Conservation (phyloP, 257 asterid species). For the Solanum chilense region DNA sequence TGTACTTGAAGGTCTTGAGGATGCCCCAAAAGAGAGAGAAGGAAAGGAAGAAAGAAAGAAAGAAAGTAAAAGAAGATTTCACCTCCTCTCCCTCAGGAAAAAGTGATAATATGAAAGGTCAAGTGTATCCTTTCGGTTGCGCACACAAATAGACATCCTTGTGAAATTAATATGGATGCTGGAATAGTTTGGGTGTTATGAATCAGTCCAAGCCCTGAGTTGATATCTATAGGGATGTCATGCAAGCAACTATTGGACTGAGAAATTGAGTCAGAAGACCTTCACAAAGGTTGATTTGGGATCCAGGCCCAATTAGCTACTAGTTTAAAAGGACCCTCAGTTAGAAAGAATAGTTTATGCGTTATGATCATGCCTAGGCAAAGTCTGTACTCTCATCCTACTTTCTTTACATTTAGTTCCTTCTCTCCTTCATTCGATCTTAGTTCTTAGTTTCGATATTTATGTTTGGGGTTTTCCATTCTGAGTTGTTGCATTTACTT, state of each 20-base stretch:
- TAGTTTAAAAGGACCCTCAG: background rate
- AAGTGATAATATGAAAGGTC: background rate
- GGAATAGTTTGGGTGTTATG: background rate
- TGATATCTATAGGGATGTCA: background rate
- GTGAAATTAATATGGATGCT: background rate
- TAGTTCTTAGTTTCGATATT: background rate
- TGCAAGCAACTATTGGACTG: background rate
- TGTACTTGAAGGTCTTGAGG: background rate
- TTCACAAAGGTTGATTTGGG: background rate
- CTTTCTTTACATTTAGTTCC: background rate
- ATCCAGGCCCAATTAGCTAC: background rate
- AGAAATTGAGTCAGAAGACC: background rate
- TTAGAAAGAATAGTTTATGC: background rate
- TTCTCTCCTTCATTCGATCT: background rate
- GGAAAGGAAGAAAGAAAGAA: background rate
- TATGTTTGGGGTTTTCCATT: background rate
- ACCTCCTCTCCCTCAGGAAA: background rate
- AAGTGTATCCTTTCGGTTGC: background rate
- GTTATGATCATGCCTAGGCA: background rate
- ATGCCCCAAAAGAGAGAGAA: background rate
- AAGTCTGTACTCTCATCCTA: background rate
- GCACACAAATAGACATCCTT: background rate
- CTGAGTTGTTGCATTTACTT: background rate
- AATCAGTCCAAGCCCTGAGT: background rate
- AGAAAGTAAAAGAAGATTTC: background rate